Evolutionary conservation across 495 filamentous ascomycete species (phyloP).

Genomic region (Halenospora varia): DNA sequence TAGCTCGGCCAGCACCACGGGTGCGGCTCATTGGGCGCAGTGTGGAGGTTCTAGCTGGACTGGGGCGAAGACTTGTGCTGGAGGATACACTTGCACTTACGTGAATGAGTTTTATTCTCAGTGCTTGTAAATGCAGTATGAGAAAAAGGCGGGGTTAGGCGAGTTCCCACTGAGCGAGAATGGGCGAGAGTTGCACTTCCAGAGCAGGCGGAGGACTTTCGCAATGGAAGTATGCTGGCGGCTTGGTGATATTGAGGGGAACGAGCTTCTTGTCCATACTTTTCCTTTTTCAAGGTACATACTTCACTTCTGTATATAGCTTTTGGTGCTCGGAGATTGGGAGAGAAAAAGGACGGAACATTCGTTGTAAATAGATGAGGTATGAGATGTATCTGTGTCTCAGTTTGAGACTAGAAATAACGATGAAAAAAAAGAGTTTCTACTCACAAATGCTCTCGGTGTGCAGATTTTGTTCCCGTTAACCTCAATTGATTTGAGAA

Average conservation of each 20-base stretch:
- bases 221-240: neutral
- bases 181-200: no score
- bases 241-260: neutral
- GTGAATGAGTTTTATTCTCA: slow-evolving; percentile 28
- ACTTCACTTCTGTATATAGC: neutral
- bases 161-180: no score
- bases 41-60: slow-evolving; percentile 27
- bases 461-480: no score
- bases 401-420: no score
- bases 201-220: neutral
- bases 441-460: no score
- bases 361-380: no score
- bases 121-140: slow-evolving; percentile 21
- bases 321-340: neutral
- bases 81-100: slow-evolving; percentile 17
- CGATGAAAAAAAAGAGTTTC: no score
- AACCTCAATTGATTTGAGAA: no score
- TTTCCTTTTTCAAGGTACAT: neutral
- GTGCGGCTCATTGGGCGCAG: slow-evolving; percentile 25
- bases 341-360: no score
- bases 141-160: neutral
- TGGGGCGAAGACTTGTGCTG: slow-evolving; percentile 21
- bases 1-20: neutral
- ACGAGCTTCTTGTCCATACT: neutral
- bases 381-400: no score